phyloP scores from a whole-genome alignment of 1,284 basidiomycete genomes.

The Sanghuangporus sanghuang region DNA sequence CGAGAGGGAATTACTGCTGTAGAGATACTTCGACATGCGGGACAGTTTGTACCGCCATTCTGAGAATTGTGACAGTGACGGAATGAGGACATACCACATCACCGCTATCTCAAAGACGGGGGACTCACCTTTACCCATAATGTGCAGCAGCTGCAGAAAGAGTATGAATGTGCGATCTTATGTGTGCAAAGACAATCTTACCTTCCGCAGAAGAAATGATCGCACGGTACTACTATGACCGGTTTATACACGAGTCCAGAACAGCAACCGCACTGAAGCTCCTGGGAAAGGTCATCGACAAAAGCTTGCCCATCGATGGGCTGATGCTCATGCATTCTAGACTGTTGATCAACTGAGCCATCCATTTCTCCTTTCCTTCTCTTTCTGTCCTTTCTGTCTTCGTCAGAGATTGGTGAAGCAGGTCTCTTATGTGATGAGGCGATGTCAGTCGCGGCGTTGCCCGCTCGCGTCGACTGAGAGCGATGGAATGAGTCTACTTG shows the following conservation, averaged over 20 bases:
- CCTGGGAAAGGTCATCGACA: conserved; percentile 58
- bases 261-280: conserved; percentile 79
- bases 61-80: conserved; percentile 28
- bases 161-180: conserved; percentile 10
- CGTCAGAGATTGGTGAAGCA: conserved; percentile 18
- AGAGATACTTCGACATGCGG: conserved; percentile 66
- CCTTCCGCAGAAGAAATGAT: conserved; percentile 85
- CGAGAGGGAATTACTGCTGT: conserved; percentile 63
- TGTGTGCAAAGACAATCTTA: conserved; percentile 26
- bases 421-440: conserved; percentile 10
- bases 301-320: conserved; percentile 33
- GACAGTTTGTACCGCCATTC: conserved; percentile 79
- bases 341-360: conserved; percentile 19
- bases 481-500: neutral
- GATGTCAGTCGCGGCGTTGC: neutral
- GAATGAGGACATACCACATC: neutral
- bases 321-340: neutral
- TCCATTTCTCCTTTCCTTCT: conserved; percentile 47
- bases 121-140: conserved; percentile 73
- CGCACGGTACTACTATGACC: conserved; percentile 71
- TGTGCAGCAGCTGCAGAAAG: conserved; percentile 52
- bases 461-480: neutral
- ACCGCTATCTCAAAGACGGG: neutral
- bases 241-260: conserved; percentile 71
- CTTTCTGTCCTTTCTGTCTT: conserved; percentile 49